Percentiles rank a stretch among this genome's conserved stretches.
These are phyloP conservation scores for Galerina sulciceps DNA, from an alignment of 768 basidiomycete species.

Conservation along the genomic window DNA sequence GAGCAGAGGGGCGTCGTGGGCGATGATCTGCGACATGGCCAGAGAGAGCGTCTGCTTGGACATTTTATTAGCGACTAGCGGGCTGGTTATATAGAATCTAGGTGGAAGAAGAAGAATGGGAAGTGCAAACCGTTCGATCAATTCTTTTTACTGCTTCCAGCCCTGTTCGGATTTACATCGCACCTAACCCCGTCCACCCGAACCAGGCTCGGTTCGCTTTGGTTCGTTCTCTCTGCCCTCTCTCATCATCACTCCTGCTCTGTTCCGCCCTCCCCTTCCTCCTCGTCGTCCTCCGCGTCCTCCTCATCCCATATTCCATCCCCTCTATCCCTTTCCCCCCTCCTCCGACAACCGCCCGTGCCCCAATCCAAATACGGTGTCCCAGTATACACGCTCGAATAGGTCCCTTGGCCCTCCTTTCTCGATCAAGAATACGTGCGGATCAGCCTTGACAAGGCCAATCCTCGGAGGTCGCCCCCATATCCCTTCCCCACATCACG, in stretches of 20 bases:
- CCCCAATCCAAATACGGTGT: slow-evolving; percentile 15
- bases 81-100: slow-evolving; percentile 15
- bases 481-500: slow-evolving; percentile 11
- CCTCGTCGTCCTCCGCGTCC: not conserved
- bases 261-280: not conserved
- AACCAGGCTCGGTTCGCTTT: slow-evolving; percentile 18
- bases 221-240: not conserved
- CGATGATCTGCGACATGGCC: slow-evolving; percentile 62
- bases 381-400: slow-evolving; percentile 19
- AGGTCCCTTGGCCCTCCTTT: slow-evolving; percentile 1
- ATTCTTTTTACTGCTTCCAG: slow-evolving; percentile 26
- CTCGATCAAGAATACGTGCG: slow-evolving; percentile 14
- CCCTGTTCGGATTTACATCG: slow-evolving; percentile 35
- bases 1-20: slow-evolving; percentile 60
- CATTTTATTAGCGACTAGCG: slow-evolving; percentile 20
- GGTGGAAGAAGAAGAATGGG: slow-evolving; percentile 8
- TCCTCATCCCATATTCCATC: not conserved
- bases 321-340: not conserved
- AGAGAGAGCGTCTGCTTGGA: slow-evolving; percentile 38
- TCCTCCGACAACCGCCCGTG: slow-evolving; percentile 20
- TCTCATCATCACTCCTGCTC: not conserved
- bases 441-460: slow-evolving; percentile 17
- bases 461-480: slow-evolving; percentile 26
- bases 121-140: slow-evolving; percentile 17
- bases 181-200: slow-evolving; percentile 23